Evolutionary conservation across 352 stramenopile species (phyloP).

Genomic region (Thalassiosira ordinaria): DNA sequence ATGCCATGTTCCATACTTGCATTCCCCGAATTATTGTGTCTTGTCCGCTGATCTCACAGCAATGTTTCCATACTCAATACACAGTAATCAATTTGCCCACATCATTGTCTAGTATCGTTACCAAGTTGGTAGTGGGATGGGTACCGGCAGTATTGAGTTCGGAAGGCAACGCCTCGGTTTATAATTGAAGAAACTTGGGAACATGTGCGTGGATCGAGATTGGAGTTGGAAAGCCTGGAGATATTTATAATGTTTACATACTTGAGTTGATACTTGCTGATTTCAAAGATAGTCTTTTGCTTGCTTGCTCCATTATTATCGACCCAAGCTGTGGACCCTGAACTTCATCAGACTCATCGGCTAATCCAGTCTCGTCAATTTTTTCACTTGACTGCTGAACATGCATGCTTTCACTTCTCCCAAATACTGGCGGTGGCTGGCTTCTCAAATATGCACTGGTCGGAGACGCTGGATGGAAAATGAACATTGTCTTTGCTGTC

Average conservation of each 20-base stretch:
- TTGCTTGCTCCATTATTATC: slow-evolving; percentile 16
- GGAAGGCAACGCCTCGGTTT: slow-evolving; percentile 67
- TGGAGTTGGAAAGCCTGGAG: too few species aligned
- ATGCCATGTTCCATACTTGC: slow-evolving; percentile 69
- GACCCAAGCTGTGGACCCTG: slow-evolving; percentile 36
- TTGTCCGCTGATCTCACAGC: slow-evolving; percentile 24
- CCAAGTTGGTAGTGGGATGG: slow-evolving; percentile 66
- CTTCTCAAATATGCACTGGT: too few species aligned
- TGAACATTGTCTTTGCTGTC: too few species aligned
- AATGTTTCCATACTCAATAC: slow-evolving; percentile 80
- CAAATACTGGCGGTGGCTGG: too few species aligned
- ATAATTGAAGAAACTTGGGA: slow-evolving; percentile 71
- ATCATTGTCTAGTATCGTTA: slow-evolving; percentile 72
- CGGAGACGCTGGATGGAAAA: too few species aligned
- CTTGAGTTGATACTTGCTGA: slow-evolving; percentile 73
- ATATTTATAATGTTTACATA: slow-evolving; percentile 76
- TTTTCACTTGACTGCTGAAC: slow-evolving; percentile 57
- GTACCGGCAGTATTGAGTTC: slow-evolving; percentile 65
- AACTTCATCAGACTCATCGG: slow-evolving; percentile 42
- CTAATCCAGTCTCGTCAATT: slow-evolving; percentile 68
- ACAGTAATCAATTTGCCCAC: slow-evolving; percentile 74
- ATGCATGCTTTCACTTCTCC: slow-evolving; percentile 43
- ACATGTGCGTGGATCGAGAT: too few species aligned
- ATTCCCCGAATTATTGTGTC: slow-evolving; percentile 38
- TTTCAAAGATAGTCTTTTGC: slow-evolving; percentile 64